Evolutionary conservation across 371 early-diverging fungal species (phyloP), one percentile per base, ranked within the genome.

Genomic region (Rhizomucor pusillus): DNA sequence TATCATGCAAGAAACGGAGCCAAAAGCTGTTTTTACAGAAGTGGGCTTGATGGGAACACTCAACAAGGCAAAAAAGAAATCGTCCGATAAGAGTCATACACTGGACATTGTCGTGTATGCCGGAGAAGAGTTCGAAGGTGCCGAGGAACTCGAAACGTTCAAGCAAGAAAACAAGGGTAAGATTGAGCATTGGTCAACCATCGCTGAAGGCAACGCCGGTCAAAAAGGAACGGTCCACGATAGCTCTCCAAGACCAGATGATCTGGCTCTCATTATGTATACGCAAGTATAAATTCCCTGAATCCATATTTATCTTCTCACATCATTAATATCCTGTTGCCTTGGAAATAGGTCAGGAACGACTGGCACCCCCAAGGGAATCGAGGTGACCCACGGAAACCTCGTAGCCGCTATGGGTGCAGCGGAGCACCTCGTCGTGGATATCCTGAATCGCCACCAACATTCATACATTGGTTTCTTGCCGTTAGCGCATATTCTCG

Each of bases 401-500:
- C 65, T 97, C 52, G 80, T 95, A 60, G 86, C 84, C 3, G 72
- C 81, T 5, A 72, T 79, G 46, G 79, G 75, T 45, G 74, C 77
- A 34, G 81, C 79, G 5, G 66, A 76, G 19, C 62, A 71, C 14
- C 52, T 81, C 39, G 72, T 70, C 1, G 59, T 68, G 20, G 73
- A 76, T 36, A 57, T 67, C n/a, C 24, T 80, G 7, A 34, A 65
- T 5, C 39, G 69, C 19, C 74, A 62, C 0, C 49, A 75, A 7
- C 87, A 86, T 43, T 53, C 69, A 5, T 78, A 94, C 54, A 79
- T 97, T 39, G 92, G 92, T 0, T 96, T 90, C 63, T 72, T 99
- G 39, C 98, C 98, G 11, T 67, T 94, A 4, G 94, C 97, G 5
- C 98, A 99, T 70, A 88, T 89, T 3, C 75, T 90, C 35, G 92